A percentile compares a stretch with the other conserved stretches of the same genome.
phyloP scores from a whole-genome alignment of 164 flowering plant species.

The Litsea cubeba region DNA sequence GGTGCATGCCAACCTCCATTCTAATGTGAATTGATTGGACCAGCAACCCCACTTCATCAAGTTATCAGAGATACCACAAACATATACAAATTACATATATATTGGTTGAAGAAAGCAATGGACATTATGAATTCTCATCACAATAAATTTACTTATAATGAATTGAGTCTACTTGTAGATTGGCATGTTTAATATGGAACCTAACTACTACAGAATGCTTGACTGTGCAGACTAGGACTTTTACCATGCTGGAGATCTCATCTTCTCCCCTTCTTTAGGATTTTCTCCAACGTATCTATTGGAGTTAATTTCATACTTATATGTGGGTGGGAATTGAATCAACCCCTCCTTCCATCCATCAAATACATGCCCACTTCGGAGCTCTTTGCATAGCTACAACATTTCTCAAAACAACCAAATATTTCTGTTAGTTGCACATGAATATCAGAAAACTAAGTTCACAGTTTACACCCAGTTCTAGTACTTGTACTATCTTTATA shows the following conservation, averaged over 20 bases:
- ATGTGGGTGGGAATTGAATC: constrained; percentile 90
- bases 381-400: constrained; percentile 73
- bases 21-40: too few species aligned
- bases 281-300: constrained; percentile 78
- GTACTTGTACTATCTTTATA: not conserved
- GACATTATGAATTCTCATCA: not conserved
- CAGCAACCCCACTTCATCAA: too few species aligned
- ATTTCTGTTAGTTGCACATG: not conserved
- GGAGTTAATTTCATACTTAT: constrained; percentile 77
- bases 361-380: constrained; percentile 71
- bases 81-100: not conserved
- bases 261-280: constrained; percentile 93
- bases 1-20: not conserved
- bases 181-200: too few species aligned
- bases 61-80: too few species aligned
- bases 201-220: not conserved
- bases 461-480: too few species aligned
- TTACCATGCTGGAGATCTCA: constrained; percentile 96
- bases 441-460: not conserved
- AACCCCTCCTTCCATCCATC: constrained; percentile 96
- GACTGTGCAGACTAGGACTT: constrained; percentile 7
- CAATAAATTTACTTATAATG: too few species aligned
- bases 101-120: not conserved
- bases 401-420: not conserved
- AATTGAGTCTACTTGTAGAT: too few species aligned